These are phyloP conservation scores for Hansenula anomala DNA, from an alignment of 1,139 yeast species.

Conservation along the genomic window DNA sequence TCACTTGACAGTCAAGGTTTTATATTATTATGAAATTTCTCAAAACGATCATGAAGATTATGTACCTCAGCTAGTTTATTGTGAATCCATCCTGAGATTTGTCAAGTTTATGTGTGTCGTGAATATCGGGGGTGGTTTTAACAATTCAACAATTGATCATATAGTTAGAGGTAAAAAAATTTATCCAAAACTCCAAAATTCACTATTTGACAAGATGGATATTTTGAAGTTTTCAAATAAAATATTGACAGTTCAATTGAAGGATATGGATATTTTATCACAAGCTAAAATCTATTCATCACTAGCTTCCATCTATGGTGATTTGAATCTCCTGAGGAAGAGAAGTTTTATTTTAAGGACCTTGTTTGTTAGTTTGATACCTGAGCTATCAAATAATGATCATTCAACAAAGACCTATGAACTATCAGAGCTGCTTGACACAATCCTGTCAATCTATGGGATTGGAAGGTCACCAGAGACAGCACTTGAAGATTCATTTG, in stretches of 20 bases:
- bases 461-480: conserved; percentile 27
- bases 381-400: conserved; percentile 28
- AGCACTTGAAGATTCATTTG: conserved; percentile 16
- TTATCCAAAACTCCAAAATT: conserved; percentile 21
- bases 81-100: conserved; percentile 65
- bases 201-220: conserved; percentile 31
- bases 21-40: conserved; percentile 57
- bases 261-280: conserved; percentile 41
- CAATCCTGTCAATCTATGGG: conserved; percentile 39
- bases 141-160: conserved; percentile 35
- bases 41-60: conserved; percentile 61
- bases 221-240: conserved; percentile 49
- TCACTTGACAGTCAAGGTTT: conserved; percentile 42
- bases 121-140: conserved; percentile 47
- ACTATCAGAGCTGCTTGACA: conserved; percentile 33
- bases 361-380: conserved; percentile 47
- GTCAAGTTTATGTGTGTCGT: conserved; percentile 57
- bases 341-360: conserved; percentile 65
- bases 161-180: conserved; percentile 31
- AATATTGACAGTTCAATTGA: conserved; percentile 33
- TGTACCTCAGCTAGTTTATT: conserved; percentile 78
- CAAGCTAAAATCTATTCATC: conserved; percentile 62
- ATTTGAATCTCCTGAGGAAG: conserved; percentile 60
- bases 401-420: conserved; percentile 12
- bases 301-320: conserved; percentile 60